Evolutionary conservation across 1,284 basidiomycete genomes (phyloP), one percentile per base, ranked within the genome.

Genomic region (Testicularia cyperi): DNA sequence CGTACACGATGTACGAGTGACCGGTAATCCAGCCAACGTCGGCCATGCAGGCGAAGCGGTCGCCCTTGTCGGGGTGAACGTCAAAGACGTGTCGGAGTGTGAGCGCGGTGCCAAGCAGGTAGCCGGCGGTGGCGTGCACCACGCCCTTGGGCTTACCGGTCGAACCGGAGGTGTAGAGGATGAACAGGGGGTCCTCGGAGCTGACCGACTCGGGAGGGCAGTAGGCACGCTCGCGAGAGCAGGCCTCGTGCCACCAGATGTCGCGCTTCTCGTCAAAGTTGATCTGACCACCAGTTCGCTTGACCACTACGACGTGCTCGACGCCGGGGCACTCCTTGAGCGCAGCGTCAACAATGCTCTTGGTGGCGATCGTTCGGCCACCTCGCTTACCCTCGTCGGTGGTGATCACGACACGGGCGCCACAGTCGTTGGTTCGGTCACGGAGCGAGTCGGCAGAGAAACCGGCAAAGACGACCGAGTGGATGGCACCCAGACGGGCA

Each of bases 1-100:
- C 94, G 78, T 97, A 98, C 65, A 97, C 84, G 77, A 97, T 97
- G 81, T 97, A 92, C 10, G 90, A 90, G 81, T 97, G 94, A 27
- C 94, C 94, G 4, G 94, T 98, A 79, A 98, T 96, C 94, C 94
- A 98, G 70, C 94, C 94, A 46, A 98, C 84, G 77, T 98, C 94
- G 57, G 94, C 94, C 92, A 97, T 94, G 82, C 95, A 98, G 5
- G 88, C 94, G 77, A 94, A 97, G 65, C 72, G 71, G 60, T 80
- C 78, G 25, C 77, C 64, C 19, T 49, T 67, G 44, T 70, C 92
- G 88, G 67, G 63, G 57, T 98, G 95, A 22, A 96, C 85, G 77
- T 98, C 95, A 72, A 97, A 98, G 58, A 96, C 89, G 78, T 90
- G 88, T 80, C 96, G 96, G 78, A 92, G 85, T n/a, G 90, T 91